Base-by-base conservation (phyloP, 1,284 basidiomycete species). In the Amylostereum areolatum region DNA sequence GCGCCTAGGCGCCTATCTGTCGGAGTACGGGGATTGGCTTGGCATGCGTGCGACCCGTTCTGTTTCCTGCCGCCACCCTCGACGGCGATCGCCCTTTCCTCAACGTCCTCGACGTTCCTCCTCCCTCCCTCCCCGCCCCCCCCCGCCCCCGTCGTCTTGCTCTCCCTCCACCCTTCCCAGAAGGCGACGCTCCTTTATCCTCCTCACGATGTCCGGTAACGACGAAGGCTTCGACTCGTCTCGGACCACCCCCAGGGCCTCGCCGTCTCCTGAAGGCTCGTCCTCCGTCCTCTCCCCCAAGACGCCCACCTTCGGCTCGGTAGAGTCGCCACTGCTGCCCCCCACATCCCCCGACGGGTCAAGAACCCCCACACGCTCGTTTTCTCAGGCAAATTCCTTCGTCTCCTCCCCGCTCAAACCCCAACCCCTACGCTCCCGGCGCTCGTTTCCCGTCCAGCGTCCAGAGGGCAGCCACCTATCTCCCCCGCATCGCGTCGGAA, bases 341-440 rank as follows among this genome's bases (percentile, higher is more conserved):
- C 42, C 53, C 25, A 47, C 56, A 11, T 55, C 55, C 24, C 50
- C 63, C 24, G 37, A 39, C 7, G 6, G 7, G 7, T 47, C 57
- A 4, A 55, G 59, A 46, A 39, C 62, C 1, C 55, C 63, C 33
- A 53, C 66, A 29, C 69, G 64, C 52, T 67, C 71, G 1, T 60
- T 62, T 30, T 59, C 62, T 28, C 51, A 62, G 28, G 51, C 63
- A 27, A 35, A 8, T 9, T 61, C 53, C 48, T 73, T 74, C 52
- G 62, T 72, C 33, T 71, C 74, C 33, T 77, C 77, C 12, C 75
- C 77, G 4, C 65, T 78, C 37, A 77, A n/a, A 77, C 52, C 75
- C 75, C 30, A 70, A 74, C 50, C 30, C 55, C 37, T 12, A 43
- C 57, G 4, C 2, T 46, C 35, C 49, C 33, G 50, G 49, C 56